phyloP scores from a whole-genome alignment of 441 rosid genomes.

The Raphanus hybrid region DNA sequence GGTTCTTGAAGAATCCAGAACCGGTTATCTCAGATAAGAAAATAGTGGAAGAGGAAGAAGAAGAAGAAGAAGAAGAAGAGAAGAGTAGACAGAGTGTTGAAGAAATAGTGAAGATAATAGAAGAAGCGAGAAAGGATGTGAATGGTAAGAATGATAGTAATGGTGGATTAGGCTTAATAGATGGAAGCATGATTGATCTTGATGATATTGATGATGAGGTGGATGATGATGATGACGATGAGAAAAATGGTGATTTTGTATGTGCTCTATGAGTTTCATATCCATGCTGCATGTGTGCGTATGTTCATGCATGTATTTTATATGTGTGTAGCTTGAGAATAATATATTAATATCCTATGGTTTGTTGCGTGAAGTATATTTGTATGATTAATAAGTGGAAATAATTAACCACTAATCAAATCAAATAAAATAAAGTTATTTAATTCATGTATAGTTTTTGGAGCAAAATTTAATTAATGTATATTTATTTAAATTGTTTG shows the following conservation, averaged over 20 bases:
- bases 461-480: background rate
- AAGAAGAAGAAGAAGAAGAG: slow-evolving; percentile 25
- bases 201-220: slow-evolving; percentile 61
- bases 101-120: slow-evolving; percentile 53
- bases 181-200: slow-evolving; percentile 68
- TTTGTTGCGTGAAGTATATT: slow-evolving; percentile 19
- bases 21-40: slow-evolving; percentile 41
- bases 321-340: slow-evolving; percentile 12
- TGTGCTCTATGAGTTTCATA: slow-evolving; percentile 57
- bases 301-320: slow-evolving; percentile 3
- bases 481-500: background rate
- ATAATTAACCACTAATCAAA: background rate
- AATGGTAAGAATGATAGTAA: slow-evolving; percentile 44
- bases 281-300: background rate
- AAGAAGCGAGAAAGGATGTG: slow-evolving; percentile 58
- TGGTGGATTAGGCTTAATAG: slow-evolving; percentile 51
- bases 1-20: slow-evolving; percentile 59
- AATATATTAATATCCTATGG: no score
- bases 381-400: slow-evolving; percentile 13
- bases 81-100: slow-evolving; percentile 52
- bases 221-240: slow-evolving; percentile 57
- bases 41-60: slow-evolving; percentile 19
- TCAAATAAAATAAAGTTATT: background rate
- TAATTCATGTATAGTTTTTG: background rate
- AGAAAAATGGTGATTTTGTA: slow-evolving; percentile 80